Base-by-base conservation (phyloP, 208 protist species). In the Angomonas ambiguus region DNA sequence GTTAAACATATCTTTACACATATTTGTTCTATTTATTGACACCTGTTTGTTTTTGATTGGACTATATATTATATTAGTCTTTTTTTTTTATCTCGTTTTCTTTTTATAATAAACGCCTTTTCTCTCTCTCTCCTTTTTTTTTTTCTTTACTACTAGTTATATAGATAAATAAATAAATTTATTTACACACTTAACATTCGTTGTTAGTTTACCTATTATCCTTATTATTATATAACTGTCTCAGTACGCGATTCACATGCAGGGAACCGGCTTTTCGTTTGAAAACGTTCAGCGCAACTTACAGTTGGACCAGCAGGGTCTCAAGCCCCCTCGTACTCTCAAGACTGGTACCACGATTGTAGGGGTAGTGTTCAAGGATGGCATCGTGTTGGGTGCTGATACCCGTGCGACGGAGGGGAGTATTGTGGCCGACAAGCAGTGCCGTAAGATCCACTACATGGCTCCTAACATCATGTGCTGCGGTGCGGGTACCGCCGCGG, bases 381-480 rank as follows among this genome's bases (percentile, higher is more conserved):
- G 99, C 60, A 98, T 99, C 16, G 98, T 99, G n/a, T 83, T 99
- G 13, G 99, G 98, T 28, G 99, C 98, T 31, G 99, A 99, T 87
- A 99, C 99, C 1, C 89, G 99, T 62, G 98, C 99, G 16, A 99
- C 99, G 11, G 92, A 96, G 60, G 99, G 97, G 34, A 88, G 82
- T 64, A 99, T 99, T 66, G 99, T 99, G 22, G 97, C 96, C 1
- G 99, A 99, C 74, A 99, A 99, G 87, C 98, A 97, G 69, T 99
- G 98, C 88, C 85, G 98, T 64, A 99, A 99, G 89, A 99, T 99
- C 71, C 99, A 99, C 80, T 99, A 99, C 86, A 99, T 99, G 80
- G 96, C 99, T 6, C 95, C 97, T 38, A 99, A 99, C 71, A 99
- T 99, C 33, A 99, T 98, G 87, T 99, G 98, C 87, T 99, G 98